phyloP scores from a whole-genome alignment of 1,284 basidiomycete species.

The Pyrrhoderma noxium region DNA sequence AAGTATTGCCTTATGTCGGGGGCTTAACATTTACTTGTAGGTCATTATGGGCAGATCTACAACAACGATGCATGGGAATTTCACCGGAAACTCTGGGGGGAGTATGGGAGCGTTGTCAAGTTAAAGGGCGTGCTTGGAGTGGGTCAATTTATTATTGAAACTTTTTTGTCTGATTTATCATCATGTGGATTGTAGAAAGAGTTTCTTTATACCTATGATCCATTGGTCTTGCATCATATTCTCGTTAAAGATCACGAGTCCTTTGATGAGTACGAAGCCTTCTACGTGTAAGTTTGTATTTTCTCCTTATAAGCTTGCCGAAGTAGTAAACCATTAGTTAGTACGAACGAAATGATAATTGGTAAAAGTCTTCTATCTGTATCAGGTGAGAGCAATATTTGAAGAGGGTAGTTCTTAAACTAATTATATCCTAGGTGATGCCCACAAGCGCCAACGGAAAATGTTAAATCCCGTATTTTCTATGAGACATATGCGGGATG shows the following conservation, averaged over 20 bases:
- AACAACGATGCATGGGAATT: conserved; percentile 15
- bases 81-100: conserved; percentile 16
- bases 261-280: no score
- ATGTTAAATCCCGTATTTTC: conserved; percentile 35
- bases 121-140: conserved; percentile 19
- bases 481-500: conserved; percentile 34
- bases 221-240: no score
- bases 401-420: not conserved
- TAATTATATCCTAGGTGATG: conserved; percentile 23
- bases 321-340: no score
- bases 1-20: no score
- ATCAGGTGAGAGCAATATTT: conserved; percentile 5
- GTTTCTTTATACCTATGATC: no score
- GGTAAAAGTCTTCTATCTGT: conserved; percentile 18
- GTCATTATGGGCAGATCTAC: conserved; percentile 13
- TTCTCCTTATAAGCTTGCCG: no score
- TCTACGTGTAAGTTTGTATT: no score
- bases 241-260: no score
- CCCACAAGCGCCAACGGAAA: conserved; percentile 24
- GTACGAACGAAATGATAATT: conserved; percentile 10
- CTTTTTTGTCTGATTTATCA: no score
- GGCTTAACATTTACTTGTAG: no score
- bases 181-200: no score
- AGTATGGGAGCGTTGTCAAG: conserved; percentile 19
- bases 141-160: no score